These are phyloP conservation scores for Thermothielavioides terrestris DNA, from an alignment of 495 filamentous ascomycete species.

Conservation along the genomic window DNA sequence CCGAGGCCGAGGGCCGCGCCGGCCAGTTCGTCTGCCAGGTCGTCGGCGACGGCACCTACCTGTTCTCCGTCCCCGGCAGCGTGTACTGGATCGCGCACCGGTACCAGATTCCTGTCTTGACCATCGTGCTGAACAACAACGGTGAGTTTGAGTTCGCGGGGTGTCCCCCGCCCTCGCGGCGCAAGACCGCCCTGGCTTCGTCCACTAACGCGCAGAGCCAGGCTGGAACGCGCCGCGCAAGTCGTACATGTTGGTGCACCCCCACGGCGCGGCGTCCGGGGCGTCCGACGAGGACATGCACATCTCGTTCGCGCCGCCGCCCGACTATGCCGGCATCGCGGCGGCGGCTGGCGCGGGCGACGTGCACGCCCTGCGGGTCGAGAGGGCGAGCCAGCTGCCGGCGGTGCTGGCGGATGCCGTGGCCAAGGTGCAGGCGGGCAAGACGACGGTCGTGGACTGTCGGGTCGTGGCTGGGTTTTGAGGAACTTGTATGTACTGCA, in stretches of 20 bases:
- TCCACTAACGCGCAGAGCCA: slow-evolving; percentile 17
- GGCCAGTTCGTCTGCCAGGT: slow-evolving; percentile 86
- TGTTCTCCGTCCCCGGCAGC: slow-evolving; percentile 80
- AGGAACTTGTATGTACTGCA: too few relatives aligned
- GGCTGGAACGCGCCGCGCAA: slow-evolving; percentile 80
- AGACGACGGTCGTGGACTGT: slow-evolving; percentile 56
- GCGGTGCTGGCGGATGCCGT: slow-evolving; percentile 56
- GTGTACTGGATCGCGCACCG: slow-evolving; percentile 89
- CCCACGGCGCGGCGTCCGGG: slow-evolving; percentile 66
- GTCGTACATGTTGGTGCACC: slow-evolving; percentile 73
- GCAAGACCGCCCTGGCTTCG: background rate
- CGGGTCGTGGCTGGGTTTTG: too few relatives aligned
- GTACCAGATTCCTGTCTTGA: slow-evolving; percentile 81
- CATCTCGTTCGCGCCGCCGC: slow-evolving; percentile 76
- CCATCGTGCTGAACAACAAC: slow-evolving; percentile 90
- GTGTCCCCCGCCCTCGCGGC: too few relatives aligned
- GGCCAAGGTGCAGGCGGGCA: slow-evolving; percentile 56
- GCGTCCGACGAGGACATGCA: slow-evolving; percentile 81
- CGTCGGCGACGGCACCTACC: slow-evolving; percentile 85
- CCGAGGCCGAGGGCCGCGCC: slow-evolving; percentile 49
- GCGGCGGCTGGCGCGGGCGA: slow-evolving; percentile 74
- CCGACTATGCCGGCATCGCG: slow-evolving; percentile 87
- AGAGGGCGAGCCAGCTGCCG: slow-evolving; percentile 53
- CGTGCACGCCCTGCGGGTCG: slow-evolving; percentile 52
- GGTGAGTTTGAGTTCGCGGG: slow-evolving; percentile 42